Evolutionary conservation across 495 filamentous ascomycete genomes (phyloP).

Genomic region (Trichoderma asperelloides): DNA sequence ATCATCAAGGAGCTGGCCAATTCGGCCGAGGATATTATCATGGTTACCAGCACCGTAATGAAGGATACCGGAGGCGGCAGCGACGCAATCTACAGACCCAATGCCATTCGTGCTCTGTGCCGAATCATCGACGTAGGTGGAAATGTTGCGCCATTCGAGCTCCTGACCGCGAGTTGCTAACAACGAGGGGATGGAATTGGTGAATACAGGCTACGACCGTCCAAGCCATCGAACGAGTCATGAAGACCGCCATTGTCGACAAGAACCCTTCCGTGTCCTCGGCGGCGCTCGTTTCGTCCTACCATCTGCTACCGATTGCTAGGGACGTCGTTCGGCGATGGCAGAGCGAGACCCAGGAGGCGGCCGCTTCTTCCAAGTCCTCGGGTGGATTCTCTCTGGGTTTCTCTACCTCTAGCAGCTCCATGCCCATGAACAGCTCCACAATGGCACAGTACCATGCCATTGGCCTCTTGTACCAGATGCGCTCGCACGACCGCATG

Average conservation of each 20-base stretch:
- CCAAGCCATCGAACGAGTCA: slow-evolving; percentile 93
- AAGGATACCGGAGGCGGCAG: slow-evolving; percentile 96
- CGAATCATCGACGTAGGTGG: slow-evolving; percentile 76
- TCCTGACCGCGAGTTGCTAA: slow-evolving; percentile 17
- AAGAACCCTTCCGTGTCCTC: slow-evolving; percentile 98
- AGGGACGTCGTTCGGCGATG: slow-evolving; percentile 92
- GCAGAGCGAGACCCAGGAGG: slow-evolving; percentile 98
- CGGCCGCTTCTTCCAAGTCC: slow-evolving; percentile 67
- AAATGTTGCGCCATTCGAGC: slow-evolving; percentile 31
- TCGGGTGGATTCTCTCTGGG: slow-evolving; percentile 82
- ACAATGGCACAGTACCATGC: slow-evolving; percentile 99
- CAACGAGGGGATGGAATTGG: slow-evolving; percentile 13
- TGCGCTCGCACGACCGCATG: slow-evolving; percentile 97
- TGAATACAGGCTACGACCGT: slow-evolving; percentile 74
- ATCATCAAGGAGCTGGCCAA: slow-evolving; percentile 93
- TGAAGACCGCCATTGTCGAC: slow-evolving; percentile 99
- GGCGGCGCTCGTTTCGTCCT: slow-evolving; percentile 92
- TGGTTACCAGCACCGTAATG: slow-evolving; percentile 99
- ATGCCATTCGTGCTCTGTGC: slow-evolving; percentile 93
- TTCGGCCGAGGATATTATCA: slow-evolving; percentile 98
- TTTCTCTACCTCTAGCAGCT: slow-evolving; percentile 66
- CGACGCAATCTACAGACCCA: slow-evolving; percentile 90
- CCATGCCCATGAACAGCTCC: slow-evolving; percentile 65
- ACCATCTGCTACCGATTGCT: slow-evolving; percentile 94
- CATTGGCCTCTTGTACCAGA: slow-evolving; percentile 94